These are phyloP conservation scores for Meredithiella fracta DNA, from an alignment of 2,329 filamentous ascomycete species.

Conservation along the genomic window DNA sequence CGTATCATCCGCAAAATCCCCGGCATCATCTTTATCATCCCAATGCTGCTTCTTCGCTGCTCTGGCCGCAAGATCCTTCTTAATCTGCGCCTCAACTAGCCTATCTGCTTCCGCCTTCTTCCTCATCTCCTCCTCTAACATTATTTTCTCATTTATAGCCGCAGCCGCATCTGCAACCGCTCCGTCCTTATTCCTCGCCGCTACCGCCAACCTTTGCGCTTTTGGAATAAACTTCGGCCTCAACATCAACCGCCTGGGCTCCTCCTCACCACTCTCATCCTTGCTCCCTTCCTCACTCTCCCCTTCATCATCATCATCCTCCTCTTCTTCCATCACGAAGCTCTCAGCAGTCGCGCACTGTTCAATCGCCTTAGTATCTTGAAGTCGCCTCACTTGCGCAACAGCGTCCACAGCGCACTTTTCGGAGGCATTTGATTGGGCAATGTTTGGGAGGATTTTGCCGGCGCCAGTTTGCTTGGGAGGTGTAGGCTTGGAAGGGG, in stretches of 20 bases:
- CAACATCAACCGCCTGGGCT: slow-evolving; percentile 39
- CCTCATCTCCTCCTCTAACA: slow-evolving; percentile 40
- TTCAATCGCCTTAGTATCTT: slow-evolving; percentile 20
- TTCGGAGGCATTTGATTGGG: slow-evolving; percentile 35
- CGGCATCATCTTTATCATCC: slow-evolving; percentile 57
- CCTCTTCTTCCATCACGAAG: slow-evolving; percentile 42
- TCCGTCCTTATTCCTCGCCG: slow-evolving; percentile 15
- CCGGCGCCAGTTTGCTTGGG: slow-evolving; percentile 31
- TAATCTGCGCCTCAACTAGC: slow-evolving; percentile 76
- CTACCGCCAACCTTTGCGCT: slow-evolving; percentile 28
- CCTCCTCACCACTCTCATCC: slow-evolving; percentile 36
- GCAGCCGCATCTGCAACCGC: slow-evolving; percentile 15
- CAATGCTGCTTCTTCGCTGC: slow-evolving; percentile 68
- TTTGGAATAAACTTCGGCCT: slow-evolving; percentile 49
- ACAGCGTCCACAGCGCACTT: slow-evolving; percentile 29
- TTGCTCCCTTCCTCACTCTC: slow-evolving; percentile 22
- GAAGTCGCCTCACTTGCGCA: slow-evolving; percentile 29
- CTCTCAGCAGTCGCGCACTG: slow-evolving; percentile 40
- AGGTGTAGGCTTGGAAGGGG: slow-evolving; percentile 32
- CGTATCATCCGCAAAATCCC: slow-evolving; percentile 70
- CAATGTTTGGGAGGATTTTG: slow-evolving; percentile 37
- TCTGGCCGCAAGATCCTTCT: slow-evolving; percentile 60
- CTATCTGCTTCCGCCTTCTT: slow-evolving; percentile 58
- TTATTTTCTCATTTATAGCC: slow-evolving; percentile 19
- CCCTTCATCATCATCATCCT: slow-evolving; percentile 23